A percentile compares a stretch with the other conserved stretches of the same genome.
Conservation (phyloP, 345 rosid species). For the Angophora floribunda region DNA sequence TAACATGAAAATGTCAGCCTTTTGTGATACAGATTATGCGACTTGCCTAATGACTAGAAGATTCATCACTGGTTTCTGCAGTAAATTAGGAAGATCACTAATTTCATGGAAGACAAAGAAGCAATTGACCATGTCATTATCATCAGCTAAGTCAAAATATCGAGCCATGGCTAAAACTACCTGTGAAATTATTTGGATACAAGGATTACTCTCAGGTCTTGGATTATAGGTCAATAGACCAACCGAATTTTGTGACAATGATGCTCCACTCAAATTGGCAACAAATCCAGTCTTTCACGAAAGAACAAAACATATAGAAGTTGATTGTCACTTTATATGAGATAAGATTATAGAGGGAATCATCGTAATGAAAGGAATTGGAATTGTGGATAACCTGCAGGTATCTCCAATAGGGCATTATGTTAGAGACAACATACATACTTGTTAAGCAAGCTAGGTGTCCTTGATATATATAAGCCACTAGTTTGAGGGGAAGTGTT, state of each 20-base stretch:
- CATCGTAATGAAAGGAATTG: background rate
- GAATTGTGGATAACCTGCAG: rapidly evolving
- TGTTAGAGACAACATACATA: background rate
- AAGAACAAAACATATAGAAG: background rate
- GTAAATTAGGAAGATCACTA: no score
- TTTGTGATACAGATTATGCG: background rate
- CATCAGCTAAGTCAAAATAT: rapidly evolving
- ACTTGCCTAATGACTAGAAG: rapidly evolving
- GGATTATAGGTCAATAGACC: background rate
- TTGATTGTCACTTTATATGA: no score
- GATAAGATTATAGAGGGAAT: background rate
- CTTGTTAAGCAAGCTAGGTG: background rate
- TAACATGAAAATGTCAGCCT: background rate
- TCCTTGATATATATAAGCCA: background rate
- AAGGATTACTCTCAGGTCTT: background rate
- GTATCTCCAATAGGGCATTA: background rate
- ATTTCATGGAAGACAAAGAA: background rate
- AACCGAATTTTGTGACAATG: background rate
- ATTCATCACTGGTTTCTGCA: rapidly evolving
- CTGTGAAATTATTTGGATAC: no score
- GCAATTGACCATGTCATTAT: no score
- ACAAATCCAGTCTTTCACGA: no score
- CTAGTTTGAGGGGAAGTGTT: background rate
- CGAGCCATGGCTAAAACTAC: background rate
- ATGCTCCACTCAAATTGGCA: background rate